Percentiles rank a stretch among this genome's conserved stretches.
phyloP scores from a whole-genome alignment of 306 rosid species.

The Rosa persica region DNA sequence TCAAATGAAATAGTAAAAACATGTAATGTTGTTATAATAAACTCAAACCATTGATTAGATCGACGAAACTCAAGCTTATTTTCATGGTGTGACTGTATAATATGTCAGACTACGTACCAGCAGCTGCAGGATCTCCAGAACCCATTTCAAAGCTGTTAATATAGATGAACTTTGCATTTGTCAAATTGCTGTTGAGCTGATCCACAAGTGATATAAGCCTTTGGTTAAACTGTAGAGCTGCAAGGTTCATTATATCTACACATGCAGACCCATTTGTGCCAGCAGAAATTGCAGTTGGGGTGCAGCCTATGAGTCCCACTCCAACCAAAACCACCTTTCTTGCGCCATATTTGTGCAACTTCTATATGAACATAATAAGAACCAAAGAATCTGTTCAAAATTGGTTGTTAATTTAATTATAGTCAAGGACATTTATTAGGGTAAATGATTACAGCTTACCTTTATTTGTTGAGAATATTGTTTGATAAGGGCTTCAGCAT shows the following conservation, averaged over 20 bases:
- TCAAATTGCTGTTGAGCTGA: slow-evolving; percentile 26
- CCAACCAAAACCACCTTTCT: slow-evolving; percentile 13
- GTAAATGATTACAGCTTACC: neutral
- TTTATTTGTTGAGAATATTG: slow-evolving; percentile 1
- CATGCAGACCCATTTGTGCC: slow-evolving; percentile 42
- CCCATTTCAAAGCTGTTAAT: slow-evolving; percentile 20
- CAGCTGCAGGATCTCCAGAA: slow-evolving; percentile 5
- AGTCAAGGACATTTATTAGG: neutral
- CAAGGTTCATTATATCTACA: slow-evolving; percentile 30
- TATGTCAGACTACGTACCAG: slow-evolving; percentile 8
- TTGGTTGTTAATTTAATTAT: slow-evolving; percentile 15
- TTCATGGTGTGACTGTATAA: too few species aligned
- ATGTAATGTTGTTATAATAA: too few species aligned
- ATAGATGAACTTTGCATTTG: slow-evolving; percentile 41
- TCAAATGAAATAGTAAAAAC: too few species aligned
- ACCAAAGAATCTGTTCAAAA: neutral
- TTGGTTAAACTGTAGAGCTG: slow-evolving; percentile 38
- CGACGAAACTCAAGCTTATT: too few species aligned
- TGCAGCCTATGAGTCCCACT: slow-evolving; percentile 29
- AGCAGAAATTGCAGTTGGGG: slow-evolving; percentile 23
- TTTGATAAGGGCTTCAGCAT: slow-evolving; percentile 6
- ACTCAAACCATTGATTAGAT: too few species aligned
- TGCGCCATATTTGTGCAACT: slow-evolving; percentile 1
- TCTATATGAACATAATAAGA: neutral
- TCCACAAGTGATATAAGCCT: slow-evolving; percentile 37